Conservation (phyloP, 75 land plant species). For the Picea glauca region DNA sequence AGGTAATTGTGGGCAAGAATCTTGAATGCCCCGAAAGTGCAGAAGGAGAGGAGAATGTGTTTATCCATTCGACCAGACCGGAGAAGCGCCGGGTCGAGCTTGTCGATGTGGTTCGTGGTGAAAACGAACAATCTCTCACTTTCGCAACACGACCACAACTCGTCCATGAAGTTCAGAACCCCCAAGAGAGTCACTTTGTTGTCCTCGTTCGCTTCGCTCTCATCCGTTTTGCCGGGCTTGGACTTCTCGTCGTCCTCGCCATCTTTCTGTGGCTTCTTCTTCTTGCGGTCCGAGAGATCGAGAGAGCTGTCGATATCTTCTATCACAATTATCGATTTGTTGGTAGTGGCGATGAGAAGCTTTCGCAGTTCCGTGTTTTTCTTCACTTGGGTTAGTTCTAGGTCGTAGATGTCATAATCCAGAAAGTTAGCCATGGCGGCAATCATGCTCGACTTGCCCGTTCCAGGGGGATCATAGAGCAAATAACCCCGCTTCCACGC, state of each 20-base stretch:
- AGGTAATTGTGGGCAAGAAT: constrained; percentile 47
- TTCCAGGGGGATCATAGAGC: constrained; percentile 60
- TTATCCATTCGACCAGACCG: constrained; percentile 69
- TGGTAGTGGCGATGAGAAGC: background rate
- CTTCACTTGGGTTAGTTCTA: constrained; percentile 42
- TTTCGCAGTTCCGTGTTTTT: constrained; percentile 33
- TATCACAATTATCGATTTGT: no score
- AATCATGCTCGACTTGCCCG: constrained; percentile 67
- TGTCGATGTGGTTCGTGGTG: constrained; percentile 63
- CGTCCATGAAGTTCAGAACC: constrained; percentile 66
- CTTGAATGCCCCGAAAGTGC: constrained; percentile 41
- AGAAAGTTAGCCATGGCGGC: constrained; percentile 62
- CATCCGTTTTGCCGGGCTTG: background rate
- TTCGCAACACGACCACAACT: constrained; percentile 75
- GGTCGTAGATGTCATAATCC: constrained; percentile 50
- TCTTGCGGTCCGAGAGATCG: constrained; percentile 12
- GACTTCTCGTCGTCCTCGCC: background rate
- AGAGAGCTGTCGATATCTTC: constrained; percentile 1
- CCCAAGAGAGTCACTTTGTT: constrained; percentile 52
- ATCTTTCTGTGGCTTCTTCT: background rate
- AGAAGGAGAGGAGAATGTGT: constrained; percentile 49
- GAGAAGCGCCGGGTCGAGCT: constrained; percentile 55
- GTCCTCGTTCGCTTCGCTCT: background rate
- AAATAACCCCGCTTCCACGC: constrained; percentile 7
- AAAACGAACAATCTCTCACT: constrained; percentile 61